Conservation (phyloP, 331 rosid species). For the Quercus phellos region DNA sequence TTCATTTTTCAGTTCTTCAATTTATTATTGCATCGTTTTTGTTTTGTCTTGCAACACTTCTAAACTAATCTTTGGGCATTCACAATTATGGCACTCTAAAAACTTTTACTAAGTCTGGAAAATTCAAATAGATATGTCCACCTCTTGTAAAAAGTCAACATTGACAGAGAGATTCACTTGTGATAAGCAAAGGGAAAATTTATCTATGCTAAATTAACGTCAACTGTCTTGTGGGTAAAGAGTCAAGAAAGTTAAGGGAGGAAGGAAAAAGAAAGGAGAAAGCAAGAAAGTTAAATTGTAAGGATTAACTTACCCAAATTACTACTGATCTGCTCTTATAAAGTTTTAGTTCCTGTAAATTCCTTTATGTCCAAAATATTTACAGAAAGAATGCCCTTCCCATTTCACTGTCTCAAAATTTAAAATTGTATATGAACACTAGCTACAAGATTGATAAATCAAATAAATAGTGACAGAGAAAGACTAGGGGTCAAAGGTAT, state of each 20-base stretch:
- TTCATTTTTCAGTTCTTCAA: no score
- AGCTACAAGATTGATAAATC: neutral
- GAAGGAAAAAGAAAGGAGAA: neutral
- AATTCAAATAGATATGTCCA: neutral
- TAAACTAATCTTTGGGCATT: neutral
- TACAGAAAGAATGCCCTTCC: neutral
- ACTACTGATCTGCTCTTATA: neutral
- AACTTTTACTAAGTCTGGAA: neutral
- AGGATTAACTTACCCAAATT: neutral
- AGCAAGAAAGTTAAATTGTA: neutral
- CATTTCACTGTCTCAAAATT: neutral
- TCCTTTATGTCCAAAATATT: neutral
- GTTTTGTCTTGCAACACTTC: neutral
- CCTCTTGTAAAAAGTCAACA: neutral
- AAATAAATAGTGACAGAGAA: neutral
- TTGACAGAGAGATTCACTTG: neutral
- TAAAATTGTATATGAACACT: neutral
- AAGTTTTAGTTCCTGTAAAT: neutral
- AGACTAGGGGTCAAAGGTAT: neutral
- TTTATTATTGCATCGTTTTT: no score
- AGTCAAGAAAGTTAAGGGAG: neutral
- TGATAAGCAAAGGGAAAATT: neutral
- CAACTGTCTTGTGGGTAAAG: neutral
- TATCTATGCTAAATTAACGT: neutral
- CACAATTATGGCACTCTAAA: neutral